Base-by-base conservation (phyloP, 1,139 yeast species). In the Blastobotrys proliferans region DNA sequence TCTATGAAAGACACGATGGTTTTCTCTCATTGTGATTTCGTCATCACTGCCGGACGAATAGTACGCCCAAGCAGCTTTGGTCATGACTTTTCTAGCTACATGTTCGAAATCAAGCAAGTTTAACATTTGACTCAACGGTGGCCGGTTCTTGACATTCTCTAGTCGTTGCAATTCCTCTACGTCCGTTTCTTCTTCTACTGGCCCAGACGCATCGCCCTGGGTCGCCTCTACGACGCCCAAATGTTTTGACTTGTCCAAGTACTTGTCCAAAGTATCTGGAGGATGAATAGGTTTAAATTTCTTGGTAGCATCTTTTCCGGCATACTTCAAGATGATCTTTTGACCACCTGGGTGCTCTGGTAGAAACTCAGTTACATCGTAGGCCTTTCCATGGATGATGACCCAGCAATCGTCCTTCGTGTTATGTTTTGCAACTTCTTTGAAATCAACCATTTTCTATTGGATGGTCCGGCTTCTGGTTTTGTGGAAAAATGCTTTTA, bases 11-110 rank as follows among this genome's bases (percentile, higher is more conserved):
- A 95, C 90, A 48, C 81, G 72, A 60, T 88, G 97, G 66, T 90
- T 90, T 58, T 88, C 95, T 52, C 97, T 74, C 60, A 86, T 63
- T 1, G 95, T 76, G 52, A 90, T 79, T 66, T 90, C 97, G 63
- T 90, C 97, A 62, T 90, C 97, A 34, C 94, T 76, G 6, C 94
- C 97, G 29, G 94, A 81, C 2, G 94, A 82, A 61, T 87, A 90
- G 64, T 90, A 90, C 10, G 90, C 92, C 92, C 96, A 85, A 0
- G 94, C 96, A 13, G 80, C 76, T 50, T 78, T 79, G 33, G 84
- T 76, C 73, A 90, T 66, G 35, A 83, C 79, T 51, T 79, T 77
- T 43, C 88, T 74, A 1, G 97, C 97, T 37, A 90, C 79, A 55
- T 76, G 76, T 62, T 90, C 97, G 57, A 90, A 88, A 61, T 86